Base-by-base conservation (phyloP, 106 monocot genomes). In the Dioscorea alata region DNA sequence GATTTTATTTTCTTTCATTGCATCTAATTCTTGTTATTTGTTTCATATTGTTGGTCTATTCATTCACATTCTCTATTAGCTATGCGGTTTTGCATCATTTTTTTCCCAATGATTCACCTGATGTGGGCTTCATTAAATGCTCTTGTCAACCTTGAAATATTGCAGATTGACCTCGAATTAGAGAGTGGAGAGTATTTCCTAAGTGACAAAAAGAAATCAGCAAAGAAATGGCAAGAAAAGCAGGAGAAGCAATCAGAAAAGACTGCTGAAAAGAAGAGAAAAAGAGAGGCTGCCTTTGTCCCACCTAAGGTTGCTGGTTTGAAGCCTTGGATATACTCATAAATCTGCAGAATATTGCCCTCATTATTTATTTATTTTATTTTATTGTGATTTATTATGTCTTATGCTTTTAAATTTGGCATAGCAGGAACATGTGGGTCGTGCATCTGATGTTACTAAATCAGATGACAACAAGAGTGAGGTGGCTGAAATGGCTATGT, bases 181-280 rank as follows among this genome's bases (percentile, higher is more conserved):
- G 97, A 97, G 70, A 92, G 83, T 81, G 97, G 97, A 60, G 92
- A 92, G 63, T 97, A 85, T 77, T 97, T 97, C 81, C 22, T 97
- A 23, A 97, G 86, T 51, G 89, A 97, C 49, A 77, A 97, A 79
- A 92, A 79, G 76, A 97, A 97, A 63, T 87, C 82, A 32, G 89
- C 84, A 52, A 97, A 81, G 72, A 80, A 83, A 71, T 90, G 89
- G 92, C 74, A 86, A 78, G 87, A 97, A 76, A 92, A 87, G 69
- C 84, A 83, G 82, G 85, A 82, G 60, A 92, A 87, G 80, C 97
- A 97, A 54, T 80, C 97, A 18, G 89, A 82, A 68, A 97, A 82
- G 75, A 33, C 78, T 60, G 89, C 81, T 69, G 92, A 92, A 77
- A 92, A 87, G 60, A 97, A 92, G 79, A 89, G 87, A 75, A 92